A percentile compares a stretch with the other conserved stretches of the same genome.
These are phyloP conservation scores for Mucor lusitanicus DNA, from an alignment of 371 early-diverging fungal species.

Conservation along the genomic window DNA sequence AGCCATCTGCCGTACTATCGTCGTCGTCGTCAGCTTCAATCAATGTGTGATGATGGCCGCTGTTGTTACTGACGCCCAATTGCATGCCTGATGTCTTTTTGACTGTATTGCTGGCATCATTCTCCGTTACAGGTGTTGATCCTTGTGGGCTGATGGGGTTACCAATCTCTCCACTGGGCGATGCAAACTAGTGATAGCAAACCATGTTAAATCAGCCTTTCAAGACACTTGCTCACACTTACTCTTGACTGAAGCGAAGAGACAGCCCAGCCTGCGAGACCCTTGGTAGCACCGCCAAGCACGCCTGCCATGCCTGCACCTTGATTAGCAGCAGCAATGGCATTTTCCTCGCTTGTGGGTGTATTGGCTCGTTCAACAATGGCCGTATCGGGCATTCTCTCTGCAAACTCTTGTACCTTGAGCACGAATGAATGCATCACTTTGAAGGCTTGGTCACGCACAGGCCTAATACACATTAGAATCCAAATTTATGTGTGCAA, in stretches of 20 bases:
- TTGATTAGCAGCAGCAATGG: conserved; percentile 12
- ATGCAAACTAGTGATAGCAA: conserved; percentile 25
- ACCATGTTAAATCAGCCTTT: background rate
- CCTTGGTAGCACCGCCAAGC: conserved; percentile 51
- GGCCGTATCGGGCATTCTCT: conserved; percentile 71
- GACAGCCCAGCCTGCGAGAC: conserved; percentile 53
- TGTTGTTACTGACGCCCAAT: background rate
- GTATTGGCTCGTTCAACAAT: conserved; percentile 18
- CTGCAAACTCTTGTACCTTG: conserved; percentile 67
- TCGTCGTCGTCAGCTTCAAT: conserved; percentile 12
- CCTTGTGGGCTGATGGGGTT: conserved; percentile 11
- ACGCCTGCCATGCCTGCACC: conserved; percentile 35
- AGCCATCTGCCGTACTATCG: conserved; percentile 26
- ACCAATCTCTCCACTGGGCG: conserved; percentile 46
- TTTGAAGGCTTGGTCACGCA: conserved; percentile 83
- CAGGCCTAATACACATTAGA: conserved; percentile 46
- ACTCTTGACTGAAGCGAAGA: conserved; percentile 49
- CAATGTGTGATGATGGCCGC: background rate
- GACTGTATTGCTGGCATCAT: background rate
- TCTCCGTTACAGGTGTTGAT: background rate
- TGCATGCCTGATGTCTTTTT: background rate
- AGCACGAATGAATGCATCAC: conserved; percentile 66
- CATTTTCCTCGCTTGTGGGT: conserved; percentile 16
- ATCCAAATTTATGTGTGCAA: background rate
- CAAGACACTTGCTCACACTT: conserved; percentile 9